Evolutionary conservation across 169 alveolate species (phyloP).

Genomic region (Plasmodium yoelii): DNA sequence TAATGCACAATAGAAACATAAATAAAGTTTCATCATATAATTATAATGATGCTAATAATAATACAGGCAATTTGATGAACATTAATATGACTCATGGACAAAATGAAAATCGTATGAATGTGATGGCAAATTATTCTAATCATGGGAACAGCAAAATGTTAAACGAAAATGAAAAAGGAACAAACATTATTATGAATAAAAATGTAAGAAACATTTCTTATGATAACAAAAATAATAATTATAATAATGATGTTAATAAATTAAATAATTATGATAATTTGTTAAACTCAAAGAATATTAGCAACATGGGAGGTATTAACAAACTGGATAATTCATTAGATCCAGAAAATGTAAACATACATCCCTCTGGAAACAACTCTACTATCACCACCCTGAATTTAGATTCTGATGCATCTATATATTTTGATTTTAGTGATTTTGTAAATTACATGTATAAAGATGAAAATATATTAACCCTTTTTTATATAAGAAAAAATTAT

Average conservation of each 20-base stretch:
- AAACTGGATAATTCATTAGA: slow-evolving; percentile 19
- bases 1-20: slow-evolving; percentile 8
- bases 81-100: not conserved
- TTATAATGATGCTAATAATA: slow-evolving; percentile 2
- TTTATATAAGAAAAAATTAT: slow-evolving; percentile 68
- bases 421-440: slow-evolving; percentile 58
- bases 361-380: not conserved
- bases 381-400: slow-evolving; percentile 14
- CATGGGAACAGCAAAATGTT: not conserved
- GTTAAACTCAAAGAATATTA: not conserved
- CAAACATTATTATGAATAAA: slow-evolving; percentile 15
- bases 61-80: not conserved
- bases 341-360: slow-evolving; percentile 18
- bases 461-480: slow-evolving; percentile 71
- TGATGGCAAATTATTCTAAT: not conserved
- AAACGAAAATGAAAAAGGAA: slow-evolving; percentile 48
- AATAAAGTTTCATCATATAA: slow-evolving; percentile 13
- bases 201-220: slow-evolving; percentile 30
- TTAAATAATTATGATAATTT: slow-evolving; percentile 9
- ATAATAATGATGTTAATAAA: slow-evolving; percentile 18
- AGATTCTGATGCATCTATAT: slow-evolving; percentile 61
- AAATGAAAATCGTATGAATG: slow-evolving; percentile 3
- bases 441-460: slow-evolving; percentile 71
- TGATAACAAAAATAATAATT: slow-evolving; percentile 34
- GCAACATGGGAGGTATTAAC: not conserved